Conservation (phyloP, 73 alveolate species). For the Tetrahymena malaccensis region DNA sequence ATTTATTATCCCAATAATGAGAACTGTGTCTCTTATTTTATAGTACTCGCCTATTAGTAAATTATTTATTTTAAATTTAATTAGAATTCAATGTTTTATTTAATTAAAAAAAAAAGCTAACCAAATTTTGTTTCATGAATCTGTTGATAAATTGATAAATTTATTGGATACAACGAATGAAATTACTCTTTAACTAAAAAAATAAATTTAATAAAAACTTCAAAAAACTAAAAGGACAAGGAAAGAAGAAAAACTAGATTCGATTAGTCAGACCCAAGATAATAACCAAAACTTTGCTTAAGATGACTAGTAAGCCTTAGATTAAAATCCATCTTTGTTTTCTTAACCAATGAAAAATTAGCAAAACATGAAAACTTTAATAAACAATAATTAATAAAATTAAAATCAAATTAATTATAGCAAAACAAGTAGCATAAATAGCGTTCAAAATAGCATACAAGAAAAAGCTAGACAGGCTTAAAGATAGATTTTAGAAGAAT, state of each 20-base stretch:
- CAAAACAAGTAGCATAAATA: background rate
- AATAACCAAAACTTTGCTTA: background rate
- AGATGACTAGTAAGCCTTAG: background rate
- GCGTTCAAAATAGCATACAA: background rate
- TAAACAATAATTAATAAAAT: background rate
- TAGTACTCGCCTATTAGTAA: background rate
- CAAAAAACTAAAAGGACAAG: background rate
- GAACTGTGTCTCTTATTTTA: background rate
- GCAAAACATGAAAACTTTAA: no score
- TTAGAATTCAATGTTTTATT: background rate
- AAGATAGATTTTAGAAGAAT: background rate
- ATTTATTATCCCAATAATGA: background rate
- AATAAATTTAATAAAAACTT: background rate
- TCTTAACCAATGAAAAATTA: no score
- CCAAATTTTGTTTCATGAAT: background rate
- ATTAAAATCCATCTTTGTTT: background rate
- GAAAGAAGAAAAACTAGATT: background rate
- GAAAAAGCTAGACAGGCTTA: background rate
- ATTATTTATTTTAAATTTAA: background rate
- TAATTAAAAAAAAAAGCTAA: background rate
- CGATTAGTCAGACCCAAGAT: background rate
- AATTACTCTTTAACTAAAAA: background rate
- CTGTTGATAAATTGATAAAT: background rate
- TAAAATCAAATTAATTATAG: background rate
- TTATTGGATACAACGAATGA: background rate